phyloP scores from a whole-genome alignment of 2,329 filamentous ascomycete species.

The Xylariaceae sp. region DNA sequence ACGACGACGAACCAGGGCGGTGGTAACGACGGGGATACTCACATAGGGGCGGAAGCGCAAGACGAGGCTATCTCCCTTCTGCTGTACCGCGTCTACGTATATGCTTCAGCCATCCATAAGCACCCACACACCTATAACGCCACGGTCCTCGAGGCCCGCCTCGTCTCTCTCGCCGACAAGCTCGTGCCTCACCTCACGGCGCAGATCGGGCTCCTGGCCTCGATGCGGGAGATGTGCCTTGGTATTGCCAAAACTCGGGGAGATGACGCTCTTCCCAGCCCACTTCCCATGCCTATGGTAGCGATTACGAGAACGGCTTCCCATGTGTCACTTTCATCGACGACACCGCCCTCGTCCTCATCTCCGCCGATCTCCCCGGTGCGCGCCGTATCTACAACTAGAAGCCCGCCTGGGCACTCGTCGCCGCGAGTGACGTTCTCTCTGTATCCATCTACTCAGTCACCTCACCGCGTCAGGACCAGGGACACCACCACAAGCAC shows the following conservation, averaged over 20 bases:
- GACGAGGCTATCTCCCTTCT: conserved; percentile 10
- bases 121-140: conserved; percentile 10
- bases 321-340: background rate
- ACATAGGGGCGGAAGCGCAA: background rate
- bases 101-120: conserved; percentile 11
- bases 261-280: background rate
- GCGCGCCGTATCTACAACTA: background rate
- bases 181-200: conserved; percentile 18
- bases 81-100: conserved; percentile 16
- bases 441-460: conserved; percentile 5
- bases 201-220: conserved; percentile 10
- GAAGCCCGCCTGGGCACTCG: conserved; percentile 1
- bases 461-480: background rate
- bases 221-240: conserved; percentile 19
- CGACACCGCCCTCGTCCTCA: background rate
- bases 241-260: background rate
- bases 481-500: background rate
- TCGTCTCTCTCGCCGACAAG: conserved; percentile 7
- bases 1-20: background rate
- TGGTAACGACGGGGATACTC: background rate
- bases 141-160: conserved; percentile 1
- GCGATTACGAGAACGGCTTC: conserved; percentile 7
- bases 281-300: conserved; percentile 7
- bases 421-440: conserved; percentile 2
- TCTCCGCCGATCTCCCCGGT: background rate